Evolutionary conservation across 352 stramenopile genomes (phyloP), one percentile per base, ranked within the genome.

Genomic region (Phytophthora constricta): DNA sequence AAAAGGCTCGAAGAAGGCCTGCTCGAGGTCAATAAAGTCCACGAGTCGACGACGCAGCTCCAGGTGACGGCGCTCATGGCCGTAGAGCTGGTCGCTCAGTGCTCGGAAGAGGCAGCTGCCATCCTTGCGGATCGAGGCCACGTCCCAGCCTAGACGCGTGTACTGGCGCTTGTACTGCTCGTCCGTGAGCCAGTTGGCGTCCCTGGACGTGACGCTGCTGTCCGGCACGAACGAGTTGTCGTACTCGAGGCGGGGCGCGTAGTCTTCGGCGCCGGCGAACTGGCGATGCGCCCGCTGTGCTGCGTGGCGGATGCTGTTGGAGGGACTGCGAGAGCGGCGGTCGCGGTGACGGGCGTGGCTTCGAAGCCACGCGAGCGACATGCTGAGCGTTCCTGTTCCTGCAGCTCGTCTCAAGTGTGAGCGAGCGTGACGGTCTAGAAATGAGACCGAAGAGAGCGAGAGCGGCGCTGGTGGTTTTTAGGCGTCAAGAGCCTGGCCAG

Each of bases 61-160:
- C 20, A 72, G 49, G 62, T 89, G 77, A 23, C 72, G 74, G 11
- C 58, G 52, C 51, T 87, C 75, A 33, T 72, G 70, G 28, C 68
- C 73, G 60, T 86, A 89, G 56, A 89, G 76, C 61, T 89, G 80
- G 34, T 89, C 77, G 47, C 80, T 89, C n/a, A 89, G 69, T 13
- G 77, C 73, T 39, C 80, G 77, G 56, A 89, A 89, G 55, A 89
- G 70, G 59, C 80, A 87, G 49, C 86, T 89, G 63, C 80, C 80
- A 42, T 89, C 80, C 31, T 80, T 76, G 23, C 68, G 63, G 37
- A 77, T 85, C 22, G 47, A 11, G 5, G 64, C 58, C 28, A 89
- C 56, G 41, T 62, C 31, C 80, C 80, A 89, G 2, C 68, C 54
- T 42, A 81, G 64, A 53, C 65, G 69, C 34, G 63, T 42, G 46